Conservation (phyloP, 352 stramenopile species). For the Plasmopara viticola region DNA sequence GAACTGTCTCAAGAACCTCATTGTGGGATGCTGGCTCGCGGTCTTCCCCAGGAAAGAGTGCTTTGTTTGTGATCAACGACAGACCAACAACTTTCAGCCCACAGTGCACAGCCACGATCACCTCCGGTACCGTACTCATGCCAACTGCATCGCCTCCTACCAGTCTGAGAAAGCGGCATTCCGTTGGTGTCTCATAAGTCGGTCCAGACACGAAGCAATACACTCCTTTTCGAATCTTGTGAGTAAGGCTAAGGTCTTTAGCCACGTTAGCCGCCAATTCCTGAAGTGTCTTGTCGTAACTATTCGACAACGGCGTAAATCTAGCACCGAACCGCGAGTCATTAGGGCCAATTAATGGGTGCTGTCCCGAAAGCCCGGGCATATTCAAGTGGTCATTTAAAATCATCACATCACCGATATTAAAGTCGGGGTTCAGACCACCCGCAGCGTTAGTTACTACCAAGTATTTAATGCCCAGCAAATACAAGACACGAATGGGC, state of each 20-base stretch:
- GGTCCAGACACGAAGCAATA: slow-evolving; percentile 97
- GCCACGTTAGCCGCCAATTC: slow-evolving; percentile 75
- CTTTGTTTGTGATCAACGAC: slow-evolving; percentile 95
- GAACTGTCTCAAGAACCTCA: slow-evolving; percentile 90
- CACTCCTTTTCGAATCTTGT: slow-evolving; percentile 83
- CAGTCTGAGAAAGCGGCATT: slow-evolving; percentile 90
- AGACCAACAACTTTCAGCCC: slow-evolving; percentile 94
- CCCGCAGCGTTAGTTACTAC: slow-evolving; percentile 96
- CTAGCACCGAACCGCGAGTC: slow-evolving; percentile 91
- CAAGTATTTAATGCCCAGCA: slow-evolving; percentile 92
- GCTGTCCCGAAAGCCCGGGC: slow-evolving; percentile 88
- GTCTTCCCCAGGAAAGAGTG: slow-evolving; percentile 78
- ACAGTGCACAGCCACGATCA: slow-evolving; percentile 93
- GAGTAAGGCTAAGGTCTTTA: slow-evolving; percentile 64
- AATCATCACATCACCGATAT: slow-evolving; percentile 96
- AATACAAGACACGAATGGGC: slow-evolving; percentile 93
- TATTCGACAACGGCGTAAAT: slow-evolving; percentile 94
- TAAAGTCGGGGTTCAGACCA: slow-evolving; percentile 90
- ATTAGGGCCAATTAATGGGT: slow-evolving; percentile 93
- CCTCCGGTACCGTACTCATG: slow-evolving; percentile 95
- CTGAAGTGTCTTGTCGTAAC: slow-evolving; percentile 89
- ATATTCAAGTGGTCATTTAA: slow-evolving; percentile 96
- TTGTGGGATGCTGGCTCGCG: slow-evolving; percentile 83
- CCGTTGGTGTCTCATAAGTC: slow-evolving; percentile 94
- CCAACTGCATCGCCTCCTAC: slow-evolving; percentile 92